A percentile compares a stretch with the other conserved stretches of the same genome.
These are phyloP conservation scores for Gossypium schwendimanii DNA, from an alignment of 441 rosid genomes.

Conservation along the genomic window DNA sequence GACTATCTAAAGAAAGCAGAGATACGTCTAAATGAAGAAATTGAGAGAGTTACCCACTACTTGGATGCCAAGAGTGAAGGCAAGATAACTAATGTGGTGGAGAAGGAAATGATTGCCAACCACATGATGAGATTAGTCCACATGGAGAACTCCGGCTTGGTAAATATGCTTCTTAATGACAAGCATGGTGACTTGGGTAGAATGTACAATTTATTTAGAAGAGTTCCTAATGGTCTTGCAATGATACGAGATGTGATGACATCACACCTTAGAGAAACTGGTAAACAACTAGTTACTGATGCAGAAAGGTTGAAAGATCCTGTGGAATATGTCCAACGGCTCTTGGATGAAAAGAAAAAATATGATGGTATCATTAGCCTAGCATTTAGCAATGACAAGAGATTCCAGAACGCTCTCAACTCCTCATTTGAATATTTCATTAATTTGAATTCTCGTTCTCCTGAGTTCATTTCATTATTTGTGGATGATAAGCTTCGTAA, in stretches of 20 bases:
- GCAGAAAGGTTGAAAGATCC: conserved; percentile 90
- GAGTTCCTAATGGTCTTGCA: conserved; percentile 78
- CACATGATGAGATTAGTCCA: conserved; percentile 93
- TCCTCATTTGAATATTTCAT: conserved; percentile 89
- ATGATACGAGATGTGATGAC: conserved; percentile 82
- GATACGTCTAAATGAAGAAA: conserved; percentile 80
- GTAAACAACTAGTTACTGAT: conserved; percentile 85
- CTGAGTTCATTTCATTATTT: conserved; percentile 82
- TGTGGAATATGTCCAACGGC: conserved; percentile 86
- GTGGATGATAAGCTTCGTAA: conserved; percentile 90
- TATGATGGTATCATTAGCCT: conserved; percentile 62
- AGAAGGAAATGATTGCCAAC: conserved; percentile 90
- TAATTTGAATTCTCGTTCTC: conserved; percentile 80
- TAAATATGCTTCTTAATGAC: conserved; percentile 87
- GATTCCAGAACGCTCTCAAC: conserved; percentile 88
- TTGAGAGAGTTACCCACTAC: conserved; percentile 83
- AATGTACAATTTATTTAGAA: conserved; percentile 79
- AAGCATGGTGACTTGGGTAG: conserved; percentile 79
- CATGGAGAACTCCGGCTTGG: conserved; percentile 94
- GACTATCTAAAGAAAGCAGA: conserved; percentile 87
- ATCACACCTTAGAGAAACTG: conserved; percentile 83
- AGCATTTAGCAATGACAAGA: conserved; percentile 76
- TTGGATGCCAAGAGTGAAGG: conserved; percentile 79
- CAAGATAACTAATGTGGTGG: conserved; percentile 88
- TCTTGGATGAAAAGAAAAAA: conserved; percentile 84